Evolutionary conservation across 768 basidiomycete species (phyloP).

Genomic region (Lentinus brumalis): DNA sequence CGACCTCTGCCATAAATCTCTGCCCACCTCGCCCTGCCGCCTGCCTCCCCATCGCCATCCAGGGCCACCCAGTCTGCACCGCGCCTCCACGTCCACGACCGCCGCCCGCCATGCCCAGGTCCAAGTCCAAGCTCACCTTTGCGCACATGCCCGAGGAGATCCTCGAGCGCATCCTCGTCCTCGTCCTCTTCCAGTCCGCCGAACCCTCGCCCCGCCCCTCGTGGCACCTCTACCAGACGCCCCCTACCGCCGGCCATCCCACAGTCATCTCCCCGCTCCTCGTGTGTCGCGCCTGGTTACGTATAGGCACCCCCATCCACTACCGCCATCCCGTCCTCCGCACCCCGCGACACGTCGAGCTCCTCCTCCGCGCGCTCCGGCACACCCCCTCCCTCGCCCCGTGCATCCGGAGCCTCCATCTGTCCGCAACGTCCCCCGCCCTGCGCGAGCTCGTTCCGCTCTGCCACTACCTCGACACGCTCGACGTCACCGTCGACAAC

Average conservation of each 20-base stretch:
- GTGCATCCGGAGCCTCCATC: conserved; percentile 43
- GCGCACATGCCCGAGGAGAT: conserved; percentile 44
- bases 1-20: conserved; percentile 12
- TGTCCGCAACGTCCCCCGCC: conserved; percentile 44
- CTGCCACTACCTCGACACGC: conserved; percentile 35
- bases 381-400: conserved; percentile 39
- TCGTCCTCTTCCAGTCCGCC: conserved; percentile 30
- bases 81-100: background rate
- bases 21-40: background rate
- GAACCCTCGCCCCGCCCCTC: conserved; percentile 25
- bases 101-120: background rate
- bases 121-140: conserved; percentile 23
- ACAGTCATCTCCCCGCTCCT: conserved; percentile 47
- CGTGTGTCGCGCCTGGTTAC: conserved; percentile 51
- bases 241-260: conserved; percentile 9
- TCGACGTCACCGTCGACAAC: conserved; percentile 41
- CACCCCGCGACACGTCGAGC: conserved; percentile 40
- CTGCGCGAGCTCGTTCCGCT: conserved; percentile 41
- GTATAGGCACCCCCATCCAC: conserved; percentile 59
- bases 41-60: conserved; percentile 3
- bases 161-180: conserved; percentile 47
- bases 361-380: conserved; percentile 41
- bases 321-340: conserved; percentile 54
- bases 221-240: conserved; percentile 19
- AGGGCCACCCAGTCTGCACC: background rate